These are phyloP conservation scores for Hypsizygus ulmarius DNA, from an alignment of 1,284 basidiomycete genomes.

Conservation along the genomic window DNA sequence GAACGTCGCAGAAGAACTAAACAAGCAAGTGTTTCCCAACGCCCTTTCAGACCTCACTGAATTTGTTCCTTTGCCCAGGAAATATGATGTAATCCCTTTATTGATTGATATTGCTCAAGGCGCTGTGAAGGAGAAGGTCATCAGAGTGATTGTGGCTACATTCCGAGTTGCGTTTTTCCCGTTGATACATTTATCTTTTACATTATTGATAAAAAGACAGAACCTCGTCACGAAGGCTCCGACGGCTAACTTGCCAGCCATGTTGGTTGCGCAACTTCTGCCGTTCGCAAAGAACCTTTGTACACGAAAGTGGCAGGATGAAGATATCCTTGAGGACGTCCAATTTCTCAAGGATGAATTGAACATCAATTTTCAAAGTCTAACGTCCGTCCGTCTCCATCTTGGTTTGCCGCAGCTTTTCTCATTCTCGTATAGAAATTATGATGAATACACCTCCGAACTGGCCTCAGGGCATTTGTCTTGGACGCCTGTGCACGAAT, in stretches of 20 bases:
- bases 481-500: constrained; percentile 95
- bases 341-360: constrained; percentile 84
- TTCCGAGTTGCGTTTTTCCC: constrained; percentile 60
- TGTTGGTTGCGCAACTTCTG: constrained; percentile 87
- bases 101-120: constrained; percentile 84
- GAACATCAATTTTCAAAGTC: constrained; percentile 76
- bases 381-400: constrained; percentile 62
- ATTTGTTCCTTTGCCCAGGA: constrained; percentile 45
- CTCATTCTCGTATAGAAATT: constrained; percentile 58
- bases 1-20: constrained; percentile 81
- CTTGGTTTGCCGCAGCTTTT: constrained; percentile 2
- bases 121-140: constrained; percentile 97
- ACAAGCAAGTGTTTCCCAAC: constrained; percentile 51
- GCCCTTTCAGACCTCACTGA: neutral
- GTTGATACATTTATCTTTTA: constrained; percentile 4
- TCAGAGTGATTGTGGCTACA: constrained; percentile 91
- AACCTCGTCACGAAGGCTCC: constrained; percentile 87
- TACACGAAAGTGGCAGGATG: constrained; percentile 90
- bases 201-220: constrained; percentile 36
- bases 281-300: constrained; percentile 85
- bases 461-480: constrained; percentile 87
- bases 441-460: constrained; percentile 94
- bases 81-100: constrained; percentile 87
- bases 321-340: constrained; percentile 91
- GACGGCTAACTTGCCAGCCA: constrained; percentile 81